Percentiles rank a stretch among this genome's conserved stretches.
Evolutionary conservation across 23 red algal species (phyloP).

Genomic region (Cyanidiococcus yangmingshanensis): DNA sequence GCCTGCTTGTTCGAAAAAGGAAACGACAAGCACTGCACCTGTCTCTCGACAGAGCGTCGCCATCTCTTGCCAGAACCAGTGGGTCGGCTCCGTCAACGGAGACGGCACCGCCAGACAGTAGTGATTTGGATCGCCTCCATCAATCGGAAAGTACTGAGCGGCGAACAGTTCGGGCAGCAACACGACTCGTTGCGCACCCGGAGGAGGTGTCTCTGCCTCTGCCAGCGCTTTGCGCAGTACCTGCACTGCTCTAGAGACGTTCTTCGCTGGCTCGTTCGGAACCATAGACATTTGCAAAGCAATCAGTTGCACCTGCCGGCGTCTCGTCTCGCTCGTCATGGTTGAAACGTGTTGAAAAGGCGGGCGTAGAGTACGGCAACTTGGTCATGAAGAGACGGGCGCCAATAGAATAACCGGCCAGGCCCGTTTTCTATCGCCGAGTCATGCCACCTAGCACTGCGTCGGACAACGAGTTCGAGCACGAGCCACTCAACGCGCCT

Average conservation of each 20-base stretch:
- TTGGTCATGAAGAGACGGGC: too few species aligned
- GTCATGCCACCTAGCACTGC: too few species aligned
- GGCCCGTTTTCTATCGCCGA: too few species aligned
- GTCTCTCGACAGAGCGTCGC: constrained; percentile 38
- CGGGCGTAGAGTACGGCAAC: too few species aligned
- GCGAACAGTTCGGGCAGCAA: constrained; percentile 82
- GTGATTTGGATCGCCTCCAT: constrained; percentile 11
- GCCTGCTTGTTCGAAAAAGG: constrained; percentile 60
- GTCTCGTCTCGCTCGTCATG: not conserved
- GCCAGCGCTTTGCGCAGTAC: not conserved
- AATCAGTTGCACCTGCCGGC: not conserved
- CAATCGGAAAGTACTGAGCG: constrained; percentile 69
- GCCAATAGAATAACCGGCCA: too few species aligned
- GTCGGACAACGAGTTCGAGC: too few species aligned
- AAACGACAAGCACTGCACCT: constrained; percentile 53
- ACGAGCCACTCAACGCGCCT: too few species aligned
- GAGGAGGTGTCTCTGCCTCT: not conserved
- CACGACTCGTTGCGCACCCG: constrained; percentile 42
- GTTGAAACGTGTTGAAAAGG: too few species aligned
- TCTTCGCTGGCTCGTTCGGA: constrained; percentile 2
- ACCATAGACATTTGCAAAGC: constrained; percentile 1
- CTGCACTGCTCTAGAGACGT: not conserved
- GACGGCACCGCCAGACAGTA: constrained; percentile 25
- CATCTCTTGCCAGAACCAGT: constrained; percentile 42
- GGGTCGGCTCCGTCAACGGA: constrained; percentile 15